Evolutionary conservation across 176 grass and related monocot species (phyloP).

Genomic region (Triticum monococcum): DNA sequence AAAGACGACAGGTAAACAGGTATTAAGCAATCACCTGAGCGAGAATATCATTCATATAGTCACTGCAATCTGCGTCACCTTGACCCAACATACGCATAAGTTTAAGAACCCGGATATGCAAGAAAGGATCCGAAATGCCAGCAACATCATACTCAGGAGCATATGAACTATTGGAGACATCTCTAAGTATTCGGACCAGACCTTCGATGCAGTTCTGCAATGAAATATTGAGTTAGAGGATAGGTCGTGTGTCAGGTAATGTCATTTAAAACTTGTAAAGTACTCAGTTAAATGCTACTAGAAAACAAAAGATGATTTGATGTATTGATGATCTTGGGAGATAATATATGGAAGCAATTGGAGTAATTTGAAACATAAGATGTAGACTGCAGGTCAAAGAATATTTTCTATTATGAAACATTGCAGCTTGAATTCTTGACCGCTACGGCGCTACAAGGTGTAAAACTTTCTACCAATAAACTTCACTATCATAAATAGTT

Average conservation of each 20-base stretch:
- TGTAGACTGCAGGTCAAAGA: background rate
- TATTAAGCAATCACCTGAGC: slow-evolving; percentile 74
- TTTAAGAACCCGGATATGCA: slow-evolving; percentile 93
- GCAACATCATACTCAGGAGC: slow-evolving; percentile 94
- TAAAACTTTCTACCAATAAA: background rate
- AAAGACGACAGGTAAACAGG: background rate
- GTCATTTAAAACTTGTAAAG: background rate
- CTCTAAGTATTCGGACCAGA: slow-evolving; percentile 81
- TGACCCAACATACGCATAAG: slow-evolving; percentile 83
- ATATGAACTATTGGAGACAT: slow-evolving; percentile 96
- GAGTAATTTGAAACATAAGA: background rate
- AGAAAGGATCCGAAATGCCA: slow-evolving; percentile 92
- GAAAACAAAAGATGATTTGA: background rate
- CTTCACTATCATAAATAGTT: background rate
- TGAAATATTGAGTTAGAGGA: slow-evolving; percentile 5
- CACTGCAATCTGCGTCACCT: slow-evolving; percentile 88
- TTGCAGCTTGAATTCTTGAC: background rate
- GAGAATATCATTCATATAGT: slow-evolving; percentile 97
- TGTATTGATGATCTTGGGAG: background rate
- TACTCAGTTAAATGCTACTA: background rate
- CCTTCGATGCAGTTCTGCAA: slow-evolving; percentile 86
- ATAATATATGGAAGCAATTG: background rate
- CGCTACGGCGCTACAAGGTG: background rate
- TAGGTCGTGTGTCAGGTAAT: background rate
- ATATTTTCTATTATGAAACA: slow-evolving; percentile 6